Base-by-base conservation (phyloP, 805 yeast genomes). In the Isabelozyma heimii region DNA sequence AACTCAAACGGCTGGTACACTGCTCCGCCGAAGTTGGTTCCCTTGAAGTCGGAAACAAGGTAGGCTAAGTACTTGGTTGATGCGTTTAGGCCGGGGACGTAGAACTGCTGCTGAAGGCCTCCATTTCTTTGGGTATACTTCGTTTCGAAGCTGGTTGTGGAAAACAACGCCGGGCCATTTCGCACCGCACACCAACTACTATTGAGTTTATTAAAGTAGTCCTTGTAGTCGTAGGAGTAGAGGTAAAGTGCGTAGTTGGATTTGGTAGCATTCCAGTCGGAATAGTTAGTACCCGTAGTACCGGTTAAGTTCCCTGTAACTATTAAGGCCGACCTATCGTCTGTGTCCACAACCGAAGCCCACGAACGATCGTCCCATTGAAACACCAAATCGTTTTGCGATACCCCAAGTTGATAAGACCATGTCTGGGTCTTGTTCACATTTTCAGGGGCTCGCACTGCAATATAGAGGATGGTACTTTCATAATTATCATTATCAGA, bases 121-220 rank as follows among this genome's bases (percentile, higher is more conserved):
- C 77, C 77, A 37, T 77, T 73, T 17, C 84, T 67, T 1, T 65
- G 56, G 0, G 86, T 77, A 45, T 72, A 69, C 16, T 70, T 59
- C 8, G 69, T 59, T 7, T 62, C 58, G 44, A 70, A 60, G 7
- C 64, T 47, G 14, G 44, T 9, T 13, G 62, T 48, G 2, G 56
- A 46, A 16, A 63, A 39, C 17, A 72, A 58, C 5, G 68, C 71
- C 14, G 80, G 82, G 3, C 84, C 87, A 44, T 74, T 75, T 43
- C 76, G 65, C 7, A 89, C 68, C 0, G 96, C 96, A 66, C 94
- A 87, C 79, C 88, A 81, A 44, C 92, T 84, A 51, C 69, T 68
- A 44, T 76, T 73, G 44, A 86, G 59, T 2, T 63, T 65, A 1
- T 52, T 52, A 45, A 78, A 71, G 47, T 69, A 60, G 47, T 68